phyloP scores from a whole-genome alignment of 1,284 basidiomycete genomes.

The Phellopilus nigrolimitatus region DNA sequence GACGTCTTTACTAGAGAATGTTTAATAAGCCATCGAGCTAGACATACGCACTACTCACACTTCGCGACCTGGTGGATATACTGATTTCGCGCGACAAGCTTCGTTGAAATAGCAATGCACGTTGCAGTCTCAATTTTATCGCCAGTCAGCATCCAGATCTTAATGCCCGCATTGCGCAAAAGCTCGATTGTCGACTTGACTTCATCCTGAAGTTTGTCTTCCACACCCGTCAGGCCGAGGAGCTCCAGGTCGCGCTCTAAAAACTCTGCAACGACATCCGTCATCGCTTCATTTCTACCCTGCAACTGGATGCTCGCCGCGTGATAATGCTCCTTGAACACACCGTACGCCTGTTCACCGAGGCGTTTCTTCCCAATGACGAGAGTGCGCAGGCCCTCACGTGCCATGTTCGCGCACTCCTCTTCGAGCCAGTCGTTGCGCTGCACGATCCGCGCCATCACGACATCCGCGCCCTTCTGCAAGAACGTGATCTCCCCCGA shows the following conservation, averaged over 20 bases:
- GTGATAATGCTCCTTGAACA: conserved; percentile 76
- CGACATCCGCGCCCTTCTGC: conserved; percentile 97
- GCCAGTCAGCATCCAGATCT: conserved; percentile 99
- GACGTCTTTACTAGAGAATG: conserved; percentile 66
- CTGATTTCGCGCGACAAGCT: conserved; percentile 92
- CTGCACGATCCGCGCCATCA: conserved; percentile 93
- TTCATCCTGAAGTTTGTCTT: conserved; percentile 97
- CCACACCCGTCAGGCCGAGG: conserved; percentile 93
- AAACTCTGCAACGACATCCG: conserved; percentile 65
- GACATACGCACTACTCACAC: conserved; percentile 45
- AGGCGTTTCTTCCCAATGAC: conserved; percentile 87
- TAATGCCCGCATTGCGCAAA: conserved; percentile 93
- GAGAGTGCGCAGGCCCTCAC: conserved; percentile 92
- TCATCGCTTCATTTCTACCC: conserved; percentile 79
- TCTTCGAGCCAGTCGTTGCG: conserved; percentile 99
- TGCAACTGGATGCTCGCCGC: conserved; percentile 76
- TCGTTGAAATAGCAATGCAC: conserved; percentile 97
- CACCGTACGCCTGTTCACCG: conserved; percentile 60
- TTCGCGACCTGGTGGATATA: conserved; percentile 98
- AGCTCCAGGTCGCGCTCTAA: conserved; percentile 91
- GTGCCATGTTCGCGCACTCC: conserved; percentile 97
- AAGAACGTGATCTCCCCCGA: conserved; percentile 84
- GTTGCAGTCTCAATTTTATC: conserved; percentile 99
- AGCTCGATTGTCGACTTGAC: conserved; percentile 93
- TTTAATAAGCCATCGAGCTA: conserved; percentile 3